Conservation (phyloP, 1,284 basidiomycete species). For the Malassezia slooffiae region DNA sequence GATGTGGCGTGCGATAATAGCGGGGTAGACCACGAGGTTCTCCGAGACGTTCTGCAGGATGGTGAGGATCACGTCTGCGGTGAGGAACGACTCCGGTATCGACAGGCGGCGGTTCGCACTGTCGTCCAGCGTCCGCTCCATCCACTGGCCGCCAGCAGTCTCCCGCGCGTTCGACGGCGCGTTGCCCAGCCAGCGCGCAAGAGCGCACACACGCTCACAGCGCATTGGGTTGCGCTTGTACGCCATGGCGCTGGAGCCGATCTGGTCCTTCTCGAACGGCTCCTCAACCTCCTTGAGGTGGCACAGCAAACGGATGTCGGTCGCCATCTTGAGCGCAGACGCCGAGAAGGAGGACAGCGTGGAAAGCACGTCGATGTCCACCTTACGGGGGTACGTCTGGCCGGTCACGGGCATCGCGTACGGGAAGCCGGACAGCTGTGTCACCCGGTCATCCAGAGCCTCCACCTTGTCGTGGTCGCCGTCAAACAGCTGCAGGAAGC, state of each 20-base stretch:
- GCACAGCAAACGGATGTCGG: slow-evolving; percentile 62
- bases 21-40: slow-evolving; percentile 92
- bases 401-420: slow-evolving; percentile 96
- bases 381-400: slow-evolving; percentile 96
- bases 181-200: slow-evolving; percentile 67
- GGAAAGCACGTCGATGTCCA: slow-evolving; percentile 84
- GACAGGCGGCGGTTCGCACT: slow-evolving; percentile 93
- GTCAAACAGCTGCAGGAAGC: slow-evolving; percentile 86
- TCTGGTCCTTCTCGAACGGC: slow-evolving; percentile 97
- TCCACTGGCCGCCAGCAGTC: slow-evolving; percentile 50
- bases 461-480: slow-evolving; percentile 78
- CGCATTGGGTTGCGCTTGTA: slow-evolving; percentile 99
- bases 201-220: slow-evolving; percentile 87
- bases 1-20: slow-evolving; percentile 83
- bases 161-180: slow-evolving; percentile 38
- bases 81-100: slow-evolving; percentile 91
- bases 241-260: slow-evolving; percentile 88
- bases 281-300: slow-evolving; percentile 80
- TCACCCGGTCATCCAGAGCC: slow-evolving; percentile 63
- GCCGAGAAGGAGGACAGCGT: slow-evolving; percentile 83
- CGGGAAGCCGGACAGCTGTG: slow-evolving; percentile 76
- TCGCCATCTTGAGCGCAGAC: slow-evolving; percentile 94
- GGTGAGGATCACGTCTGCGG: slow-evolving; percentile 88
- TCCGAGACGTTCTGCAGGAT: slow-evolving; percentile 94
- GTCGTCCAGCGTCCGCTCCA: slow-evolving; percentile 45